Conservation (phyloP, 2,329 filamentous ascomycete genomes). For the Microascus cirrosus region DNA sequence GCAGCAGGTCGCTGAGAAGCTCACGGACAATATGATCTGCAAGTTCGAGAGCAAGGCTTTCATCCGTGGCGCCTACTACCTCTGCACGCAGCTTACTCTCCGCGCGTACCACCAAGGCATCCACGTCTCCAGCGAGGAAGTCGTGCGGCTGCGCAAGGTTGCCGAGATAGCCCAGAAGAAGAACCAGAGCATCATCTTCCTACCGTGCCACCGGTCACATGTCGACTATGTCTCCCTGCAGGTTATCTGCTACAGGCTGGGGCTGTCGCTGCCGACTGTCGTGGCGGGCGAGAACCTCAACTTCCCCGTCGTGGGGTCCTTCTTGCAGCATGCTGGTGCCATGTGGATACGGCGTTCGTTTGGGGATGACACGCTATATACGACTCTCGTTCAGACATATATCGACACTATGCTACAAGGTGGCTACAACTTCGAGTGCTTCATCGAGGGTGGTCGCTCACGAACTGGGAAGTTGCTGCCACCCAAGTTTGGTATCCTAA, state of each 20-base stretch:
- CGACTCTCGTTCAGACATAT: constrained; percentile 88
- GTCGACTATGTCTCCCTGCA: constrained; percentile 95
- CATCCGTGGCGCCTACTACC: constrained; percentile 84
- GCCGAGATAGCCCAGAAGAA: constrained; percentile 74
- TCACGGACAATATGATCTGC: constrained; percentile 95
- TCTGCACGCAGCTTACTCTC: constrained; percentile 77
- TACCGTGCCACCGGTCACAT: constrained; percentile 90
- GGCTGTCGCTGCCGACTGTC: constrained; percentile 78
- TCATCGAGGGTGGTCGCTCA: constrained; percentile 90
- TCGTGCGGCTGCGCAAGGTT: constrained; percentile 68
- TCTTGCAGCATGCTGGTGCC: constrained; percentile 89
- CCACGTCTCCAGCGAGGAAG: constrained; percentile 90
- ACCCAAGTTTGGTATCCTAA: constrained; percentile 91
- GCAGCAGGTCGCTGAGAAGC: constrained; percentile 69
- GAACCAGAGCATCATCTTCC: constrained; percentile 90
- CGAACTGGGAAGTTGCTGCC: constrained; percentile 87
- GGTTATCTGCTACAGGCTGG: constrained; percentile 88
- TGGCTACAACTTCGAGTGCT: constrained; percentile 93
- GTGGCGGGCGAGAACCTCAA: constrained; percentile 96
- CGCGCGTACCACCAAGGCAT: constrained; percentile 95
- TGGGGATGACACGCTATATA: constrained; percentile 82
- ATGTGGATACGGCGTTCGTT: constrained; percentile 95
- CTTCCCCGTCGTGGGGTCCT: constrained; percentile 78
- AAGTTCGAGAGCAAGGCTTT: constrained; percentile 95
- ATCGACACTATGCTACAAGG: constrained; percentile 85